Percentiles rank a stretch among this genome's conserved stretches.
Conservation (phyloP, 1,284 basidiomycete genomes). For the Dichomitus squalens region DNA sequence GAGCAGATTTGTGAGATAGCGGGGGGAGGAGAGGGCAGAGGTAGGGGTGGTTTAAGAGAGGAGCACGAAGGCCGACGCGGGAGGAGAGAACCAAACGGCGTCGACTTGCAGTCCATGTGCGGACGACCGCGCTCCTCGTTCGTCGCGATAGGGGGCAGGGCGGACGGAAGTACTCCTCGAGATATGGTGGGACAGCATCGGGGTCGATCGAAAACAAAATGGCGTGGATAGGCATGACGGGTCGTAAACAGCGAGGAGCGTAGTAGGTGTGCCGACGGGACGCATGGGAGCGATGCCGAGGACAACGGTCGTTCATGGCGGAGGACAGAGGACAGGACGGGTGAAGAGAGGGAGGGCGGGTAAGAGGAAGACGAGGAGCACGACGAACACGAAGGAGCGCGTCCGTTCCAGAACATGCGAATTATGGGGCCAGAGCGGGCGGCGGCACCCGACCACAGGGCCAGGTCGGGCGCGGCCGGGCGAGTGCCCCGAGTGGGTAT, state of each 20-base stretch:
- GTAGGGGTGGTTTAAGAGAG: neutral
- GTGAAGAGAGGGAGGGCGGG: neutral
- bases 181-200: neutral
- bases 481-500: conserved; percentile 12
- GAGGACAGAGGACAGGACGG: neutral
- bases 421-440: conserved; percentile 11
- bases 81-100: neutral
- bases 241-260: neutral
- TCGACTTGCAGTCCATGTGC: too few relatives aligned
- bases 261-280: too few relatives aligned
- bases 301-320: neutral
- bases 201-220: too few relatives aligned
- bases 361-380: too few relatives aligned
- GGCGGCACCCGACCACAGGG: neutral
- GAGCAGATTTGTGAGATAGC: neutral
- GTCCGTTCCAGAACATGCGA: conserved; percentile 6
- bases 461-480: neutral
- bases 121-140: too few relatives aligned
- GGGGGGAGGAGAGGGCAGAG: neutral
- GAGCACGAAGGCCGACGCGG: neutral
- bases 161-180: neutral
- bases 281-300: neutral
- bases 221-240: too few relatives aligned
- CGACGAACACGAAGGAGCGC: too few relatives aligned
- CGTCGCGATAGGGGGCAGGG: too few relatives aligned